Evolutionary conservation across 371 early-diverging fungal species (phyloP).

Genomic region (Lichtheimia ramosa): DNA sequence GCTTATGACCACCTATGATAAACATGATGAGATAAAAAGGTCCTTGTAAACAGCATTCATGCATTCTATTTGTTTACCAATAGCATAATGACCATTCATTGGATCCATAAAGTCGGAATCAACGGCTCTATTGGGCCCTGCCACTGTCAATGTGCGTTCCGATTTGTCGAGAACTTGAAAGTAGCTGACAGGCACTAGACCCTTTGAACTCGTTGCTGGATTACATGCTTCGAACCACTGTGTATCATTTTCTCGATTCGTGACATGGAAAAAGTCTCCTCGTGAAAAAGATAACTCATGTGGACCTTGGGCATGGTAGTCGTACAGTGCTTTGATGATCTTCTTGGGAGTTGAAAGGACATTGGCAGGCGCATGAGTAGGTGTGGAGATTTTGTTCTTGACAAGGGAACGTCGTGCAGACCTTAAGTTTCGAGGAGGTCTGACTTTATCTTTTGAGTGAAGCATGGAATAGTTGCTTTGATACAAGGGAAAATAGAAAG

Average conservation of each 20-base stretch:
- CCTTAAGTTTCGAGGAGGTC: constrained; percentile 34
- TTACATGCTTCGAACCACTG: constrained; percentile 86
- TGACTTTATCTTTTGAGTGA: constrained; percentile 37
- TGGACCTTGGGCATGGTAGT: constrained; percentile 64
- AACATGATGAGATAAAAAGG: not conserved
- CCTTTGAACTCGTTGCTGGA: constrained; percentile 75
- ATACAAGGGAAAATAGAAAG: not conserved
- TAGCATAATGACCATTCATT: not conserved
- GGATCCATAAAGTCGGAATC: constrained; percentile 29
- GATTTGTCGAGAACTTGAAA: constrained; percentile 77
- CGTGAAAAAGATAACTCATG: constrained; percentile 78
- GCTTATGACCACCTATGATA: not conserved
- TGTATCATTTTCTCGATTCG: constrained; percentile 72
- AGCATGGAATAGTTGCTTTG: constrained; percentile 16
- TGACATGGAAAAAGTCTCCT: constrained; percentile 92
- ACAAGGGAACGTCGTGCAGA: constrained; percentile 27
- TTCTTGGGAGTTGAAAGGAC: constrained; percentile 67
- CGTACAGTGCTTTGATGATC: constrained; percentile 80
- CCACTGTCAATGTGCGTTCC: constrained; percentile 22
- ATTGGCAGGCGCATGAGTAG: constrained; percentile 25
- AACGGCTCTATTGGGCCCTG: constrained; percentile 4
- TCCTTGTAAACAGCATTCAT: not conserved
- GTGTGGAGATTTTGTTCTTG: constrained; percentile 49
- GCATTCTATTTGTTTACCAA: not conserved
- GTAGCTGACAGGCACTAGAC: constrained; percentile 78